Evolutionary conservation across 2,329 filamentous ascomycete species (phyloP), one percentile per base, ranked within the genome.

Genomic region (Chaetomiaceae sp.): DNA sequence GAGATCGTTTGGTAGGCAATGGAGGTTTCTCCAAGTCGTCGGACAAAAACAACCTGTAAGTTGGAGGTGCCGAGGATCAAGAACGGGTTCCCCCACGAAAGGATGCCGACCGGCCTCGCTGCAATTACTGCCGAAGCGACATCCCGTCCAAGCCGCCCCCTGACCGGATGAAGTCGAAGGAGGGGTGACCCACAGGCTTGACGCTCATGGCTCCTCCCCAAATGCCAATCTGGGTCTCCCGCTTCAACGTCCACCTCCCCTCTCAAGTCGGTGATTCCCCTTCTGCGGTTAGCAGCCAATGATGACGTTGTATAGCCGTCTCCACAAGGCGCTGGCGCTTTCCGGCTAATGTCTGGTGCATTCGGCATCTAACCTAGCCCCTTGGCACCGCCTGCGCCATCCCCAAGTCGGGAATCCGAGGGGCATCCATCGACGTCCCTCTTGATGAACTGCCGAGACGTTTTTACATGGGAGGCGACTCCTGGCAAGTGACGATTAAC

Each of bases 301-400:
- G 16, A 48, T 58, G 53, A 55, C 49, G 53, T 54, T 41, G 27
- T 16, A 37, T 38, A 25, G 17, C 10, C 39, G 31, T 55, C 45
- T 53, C 48, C 55, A 45, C 9, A 19, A 40, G 12, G 44, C 25
- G 47, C 37, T 49, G 19, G 52, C 45, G 45, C 47, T 50, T 51
- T 53, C 51, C 46, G 55, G 57, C 57, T 59, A 57, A 57, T 55
- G 19, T 47, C 41, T 40, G 23, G 17, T 40, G 47, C 43, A 47
- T 43, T 6, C 19, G 14, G 12, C 31, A 13, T 41, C 30, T 31
- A 20, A 19, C 30, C 27, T 34, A 8, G 21, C 46, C 31, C 12
- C 34, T 41, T 41, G 19, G 31, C 43, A 13, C 16, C 6, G 5
- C 23, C 19, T 25, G 45, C 47, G 34, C 40, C 45, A 37, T 31